Base-by-base conservation (phyloP, 148 eudicot genomes). In the Silene latifolia region DNA sequence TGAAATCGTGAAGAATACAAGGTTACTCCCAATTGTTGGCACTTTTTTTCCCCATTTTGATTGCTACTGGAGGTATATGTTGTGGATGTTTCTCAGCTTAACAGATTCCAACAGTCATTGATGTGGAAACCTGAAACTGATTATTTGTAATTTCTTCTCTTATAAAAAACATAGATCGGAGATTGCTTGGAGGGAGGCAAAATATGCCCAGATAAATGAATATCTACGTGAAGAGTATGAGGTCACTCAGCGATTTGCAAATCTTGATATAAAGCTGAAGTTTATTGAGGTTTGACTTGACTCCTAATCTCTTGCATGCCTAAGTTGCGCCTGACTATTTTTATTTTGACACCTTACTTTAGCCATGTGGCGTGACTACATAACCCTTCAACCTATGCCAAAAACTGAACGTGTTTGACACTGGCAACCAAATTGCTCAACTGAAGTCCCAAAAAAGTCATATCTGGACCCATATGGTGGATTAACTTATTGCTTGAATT, bases 141-240 rank as follows among this genome's bases (percentile, higher is more conserved):
- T 56, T n/a, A n/a, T 19, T 69, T 14, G 70, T 20, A 20, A 32
- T 58, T 71, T 25, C 17, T 56, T 56, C 53, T 65, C 14, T 9
- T 42, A 32, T 60, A 77, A 23, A 7, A 78, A 23, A 7, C 66
- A 72, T 87, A 94, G 98, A 84, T 94, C 98, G 57, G 98, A 94
- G 87, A 94, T 94, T 83, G 98, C 98, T 77, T 91, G 97, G 98
- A 90, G 96, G 74, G 90, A 89, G 53, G 97, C 98, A 58, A 94
- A 89, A 81, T 94, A 90, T 77, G 96, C 97, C 4, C 87, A 83
- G 76, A 90, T 94, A 79, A 82, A 80, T 42, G 98, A 91, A 77
- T 94, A 94, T 82, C 89, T 91, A 35, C 85, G 97, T 6, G 98
- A 94, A 74, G 98, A 94, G 73, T 94, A 88, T 56, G 98, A 94